Conservation (phyloP, 1,284 basidiomycete genomes). For the Ustilago shanxiensis region DNA sequence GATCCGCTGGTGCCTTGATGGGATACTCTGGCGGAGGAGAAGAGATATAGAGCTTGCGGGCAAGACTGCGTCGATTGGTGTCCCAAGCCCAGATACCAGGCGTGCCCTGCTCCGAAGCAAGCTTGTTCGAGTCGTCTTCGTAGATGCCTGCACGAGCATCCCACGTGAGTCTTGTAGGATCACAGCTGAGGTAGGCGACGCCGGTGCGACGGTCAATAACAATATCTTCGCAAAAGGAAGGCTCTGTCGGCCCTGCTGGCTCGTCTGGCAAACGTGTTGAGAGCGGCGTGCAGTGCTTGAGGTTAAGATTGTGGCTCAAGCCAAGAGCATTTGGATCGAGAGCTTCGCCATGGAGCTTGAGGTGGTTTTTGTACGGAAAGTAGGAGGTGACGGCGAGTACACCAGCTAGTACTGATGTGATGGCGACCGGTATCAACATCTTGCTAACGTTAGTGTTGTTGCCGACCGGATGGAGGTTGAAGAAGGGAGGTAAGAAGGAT, state of each 20-base stretch:
- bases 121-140: conserved; percentile 31
- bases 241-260: conserved; percentile 43
- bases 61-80: conserved; percentile 24
- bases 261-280: conserved; percentile 31
- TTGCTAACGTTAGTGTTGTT: not conserved
- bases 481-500: conserved; percentile 13
- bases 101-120: conserved; percentile 23
- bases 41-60: conserved; percentile 45
- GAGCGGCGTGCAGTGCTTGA: conserved; percentile 37
- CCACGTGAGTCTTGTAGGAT: conserved; percentile 53
- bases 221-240: conserved; percentile 57
- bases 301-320: conserved; percentile 30
- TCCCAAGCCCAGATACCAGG: conserved; percentile 59
- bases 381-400: conserved; percentile 45
- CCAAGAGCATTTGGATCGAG: conserved; percentile 7
- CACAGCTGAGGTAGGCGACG: conserved; percentile 57
- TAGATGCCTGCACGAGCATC: conserved; percentile 49
- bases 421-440: conserved; percentile 40
- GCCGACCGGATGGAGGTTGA: conserved; percentile 8
- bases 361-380: conserved; percentile 43
- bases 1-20: conserved; percentile 32
- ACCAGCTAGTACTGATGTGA: conserved; percentile 40
- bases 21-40: conserved; percentile 41
- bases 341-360: conserved; percentile 39
- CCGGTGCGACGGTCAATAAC: conserved; percentile 47